Conservation (phyloP, 1,284 basidiomycete genomes). For the Cutaneotrichosporon cutaneum region DNA sequence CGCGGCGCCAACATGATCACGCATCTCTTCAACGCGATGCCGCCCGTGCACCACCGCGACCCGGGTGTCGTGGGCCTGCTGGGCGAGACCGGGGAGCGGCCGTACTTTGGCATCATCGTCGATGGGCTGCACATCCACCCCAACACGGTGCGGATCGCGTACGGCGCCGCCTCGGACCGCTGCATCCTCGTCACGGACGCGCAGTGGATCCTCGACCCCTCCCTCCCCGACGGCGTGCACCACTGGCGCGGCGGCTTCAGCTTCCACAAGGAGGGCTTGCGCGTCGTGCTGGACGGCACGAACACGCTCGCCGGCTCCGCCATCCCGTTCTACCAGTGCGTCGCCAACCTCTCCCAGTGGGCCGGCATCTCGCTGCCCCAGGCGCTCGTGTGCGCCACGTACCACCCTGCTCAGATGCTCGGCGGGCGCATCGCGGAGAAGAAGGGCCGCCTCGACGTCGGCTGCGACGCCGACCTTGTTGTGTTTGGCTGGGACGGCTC, state of each 20-base stretch:
- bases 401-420: constrained; percentile 77
- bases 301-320: constrained; percentile 77
- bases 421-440: constrained; percentile 63
- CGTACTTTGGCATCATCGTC: constrained; percentile 84
- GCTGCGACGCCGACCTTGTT: constrained; percentile 78
- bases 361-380: constrained; percentile 77
- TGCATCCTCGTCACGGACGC: constrained; percentile 87
- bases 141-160: constrained; percentile 81
- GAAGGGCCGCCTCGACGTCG: constrained; percentile 75
- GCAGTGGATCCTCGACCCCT: constrained; percentile 81
- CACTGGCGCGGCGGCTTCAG: constrained; percentile 72
- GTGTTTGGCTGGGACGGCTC: constrained; percentile 67
- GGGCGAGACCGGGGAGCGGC: constrained; percentile 73
- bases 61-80: constrained; percentile 75
- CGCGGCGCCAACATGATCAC: constrained; percentile 73
- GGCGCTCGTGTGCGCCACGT: constrained; percentile 79
- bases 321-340: constrained; percentile 75
- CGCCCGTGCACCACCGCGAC: constrained; percentile 47
- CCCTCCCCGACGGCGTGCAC: constrained; percentile 76
- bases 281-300: constrained; percentile 78
- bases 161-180: constrained; percentile 74
- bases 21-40: constrained; percentile 73
- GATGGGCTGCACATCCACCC: constrained; percentile 89
- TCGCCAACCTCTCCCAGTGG: constrained; percentile 77
- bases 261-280: constrained; percentile 76